Percentiles rank a stretch among this genome's conserved stretches.
These are phyloP conservation scores for Thelonectria olida DNA, from an alignment of 2,329 filamentous ascomycete genomes.

Conservation along the genomic window DNA sequence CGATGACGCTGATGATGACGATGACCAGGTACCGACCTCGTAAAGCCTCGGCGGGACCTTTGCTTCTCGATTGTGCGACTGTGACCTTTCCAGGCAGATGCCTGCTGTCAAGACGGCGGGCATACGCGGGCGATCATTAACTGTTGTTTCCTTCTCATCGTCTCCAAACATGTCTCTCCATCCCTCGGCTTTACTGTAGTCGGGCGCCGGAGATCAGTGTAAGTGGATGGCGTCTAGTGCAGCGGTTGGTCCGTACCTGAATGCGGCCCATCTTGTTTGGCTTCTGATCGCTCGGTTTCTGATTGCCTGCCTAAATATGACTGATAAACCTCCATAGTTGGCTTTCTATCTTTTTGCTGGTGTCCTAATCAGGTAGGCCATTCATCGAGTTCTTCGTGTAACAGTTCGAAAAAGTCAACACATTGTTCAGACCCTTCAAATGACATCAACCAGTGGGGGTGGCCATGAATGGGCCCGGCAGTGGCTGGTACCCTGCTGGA, in stretches of 20 bases:
- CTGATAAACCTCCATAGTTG: background rate
- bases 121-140: background rate
- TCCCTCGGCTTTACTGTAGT: background rate
- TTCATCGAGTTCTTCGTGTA: slow-evolving; percentile 10
- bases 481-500: slow-evolving; percentile 21
- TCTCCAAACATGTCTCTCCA: no score
- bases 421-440: background rate
- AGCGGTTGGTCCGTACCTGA: slow-evolving; percentile 14
- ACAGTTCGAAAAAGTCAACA: slow-evolving; percentile 10
- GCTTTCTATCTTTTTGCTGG: slow-evolving; percentile 12
- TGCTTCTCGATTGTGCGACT: slow-evolving; percentile 5
- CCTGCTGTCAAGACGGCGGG: background rate
- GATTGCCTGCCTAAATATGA: slow-evolving; percentile 29
- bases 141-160: no score
- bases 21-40: slow-evolving; percentile 2
- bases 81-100: slow-evolving; percentile 17
- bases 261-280: slow-evolving; percentile 14
- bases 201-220: slow-evolving; percentile 1
- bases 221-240: background rate
- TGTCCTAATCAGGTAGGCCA: background rate
- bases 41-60: background rate
- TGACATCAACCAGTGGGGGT: slow-evolving; percentile 2
- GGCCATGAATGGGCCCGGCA: slow-evolving; percentile 18
- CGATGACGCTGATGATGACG: slow-evolving; percentile 16
- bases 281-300: slow-evolving; percentile 15